phyloP scores from a whole-genome alignment of 306 rosid species.

The Acacia acuminata region DNA sequence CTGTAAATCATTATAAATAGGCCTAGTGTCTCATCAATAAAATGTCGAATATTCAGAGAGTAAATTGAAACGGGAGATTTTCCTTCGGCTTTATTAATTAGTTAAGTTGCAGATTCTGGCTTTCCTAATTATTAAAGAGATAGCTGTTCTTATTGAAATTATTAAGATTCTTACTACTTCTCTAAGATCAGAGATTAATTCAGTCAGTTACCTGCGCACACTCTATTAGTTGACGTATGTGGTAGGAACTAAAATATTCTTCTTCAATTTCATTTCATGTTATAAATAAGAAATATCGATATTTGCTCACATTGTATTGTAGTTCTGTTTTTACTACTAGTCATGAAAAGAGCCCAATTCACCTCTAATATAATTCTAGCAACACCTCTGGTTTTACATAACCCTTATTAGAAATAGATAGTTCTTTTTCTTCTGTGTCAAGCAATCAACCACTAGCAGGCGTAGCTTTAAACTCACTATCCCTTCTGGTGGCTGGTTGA shows the following conservation, averaged over 20 bases:
- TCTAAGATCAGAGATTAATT: no score
- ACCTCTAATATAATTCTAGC: not conserved
- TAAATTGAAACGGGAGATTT: no score
- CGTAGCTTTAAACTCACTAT: not conserved
- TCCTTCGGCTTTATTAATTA: no score
- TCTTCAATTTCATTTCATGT: not conserved
- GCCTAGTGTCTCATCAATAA: no score
- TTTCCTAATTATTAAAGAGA: no score
- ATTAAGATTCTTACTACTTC: no score
- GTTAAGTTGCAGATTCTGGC: no score
- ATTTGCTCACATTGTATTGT: not conserved
- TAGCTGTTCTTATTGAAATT: no score
- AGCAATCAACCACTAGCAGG: not conserved
- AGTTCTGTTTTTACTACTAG: not conserved
- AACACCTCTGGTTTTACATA: not conserved
- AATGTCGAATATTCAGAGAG: no score
- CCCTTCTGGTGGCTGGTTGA: not conserved
- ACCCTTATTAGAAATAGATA: not conserved
- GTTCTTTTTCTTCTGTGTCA: not conserved
- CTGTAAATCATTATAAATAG: no score
- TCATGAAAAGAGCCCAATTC: not conserved
- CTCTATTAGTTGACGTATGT: not conserved
- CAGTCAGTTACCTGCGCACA: no score
- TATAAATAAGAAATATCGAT: not conserved
- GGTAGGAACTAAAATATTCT: not conserved